Conservation (phyloP, 179 eudicot species). For the Beta corolliflora region DNA sequence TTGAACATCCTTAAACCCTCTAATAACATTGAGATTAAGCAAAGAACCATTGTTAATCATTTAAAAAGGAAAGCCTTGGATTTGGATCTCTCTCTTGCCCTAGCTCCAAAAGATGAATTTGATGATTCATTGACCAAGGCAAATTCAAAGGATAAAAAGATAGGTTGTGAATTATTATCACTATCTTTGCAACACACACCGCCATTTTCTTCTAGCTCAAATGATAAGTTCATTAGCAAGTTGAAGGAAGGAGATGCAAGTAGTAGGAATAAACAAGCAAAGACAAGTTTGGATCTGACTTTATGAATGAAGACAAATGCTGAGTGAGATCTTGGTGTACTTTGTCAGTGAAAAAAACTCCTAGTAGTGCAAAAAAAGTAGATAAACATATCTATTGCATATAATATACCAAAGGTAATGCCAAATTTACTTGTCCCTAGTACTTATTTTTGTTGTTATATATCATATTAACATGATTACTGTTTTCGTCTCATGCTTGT, state of each 20-base stretch:
- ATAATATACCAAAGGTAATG: conserved; percentile 18
- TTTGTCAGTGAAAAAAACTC: conserved; percentile 21
- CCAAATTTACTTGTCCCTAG: conserved; percentile 11
- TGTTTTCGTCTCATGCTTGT: conserved; percentile 17
- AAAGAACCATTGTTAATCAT: not conserved
- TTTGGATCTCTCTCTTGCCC: conserved; percentile 59
- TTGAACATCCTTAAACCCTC: conserved; percentile 21
- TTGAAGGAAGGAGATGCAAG: conserved; percentile 34
- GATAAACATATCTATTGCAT: conserved; percentile 19
- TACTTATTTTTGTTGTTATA: conserved; percentile 7
- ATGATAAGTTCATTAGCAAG: conserved; percentile 32
- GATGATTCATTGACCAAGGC: conserved; percentile 8
- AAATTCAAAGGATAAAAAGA: conserved; percentile 14
- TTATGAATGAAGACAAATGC: conserved; percentile 60
- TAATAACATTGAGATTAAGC: not conserved
- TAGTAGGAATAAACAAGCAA: conserved; percentile 28
- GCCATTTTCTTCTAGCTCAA: conserved; percentile 25
- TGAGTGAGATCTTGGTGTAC: conserved; percentile 57
- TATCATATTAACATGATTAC: conserved; percentile 9
- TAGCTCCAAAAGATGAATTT: conserved; percentile 32
- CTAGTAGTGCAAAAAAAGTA: conserved; percentile 22
- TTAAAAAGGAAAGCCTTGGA: conserved; percentile 56
- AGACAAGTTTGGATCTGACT: conserved; percentile 64
- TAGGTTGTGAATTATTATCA: conserved; percentile 44
- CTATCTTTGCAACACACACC: conserved; percentile 46